phyloP scores from a whole-genome alignment of 1,139 yeast species.

The Insectozyma bohioensis region DNA sequence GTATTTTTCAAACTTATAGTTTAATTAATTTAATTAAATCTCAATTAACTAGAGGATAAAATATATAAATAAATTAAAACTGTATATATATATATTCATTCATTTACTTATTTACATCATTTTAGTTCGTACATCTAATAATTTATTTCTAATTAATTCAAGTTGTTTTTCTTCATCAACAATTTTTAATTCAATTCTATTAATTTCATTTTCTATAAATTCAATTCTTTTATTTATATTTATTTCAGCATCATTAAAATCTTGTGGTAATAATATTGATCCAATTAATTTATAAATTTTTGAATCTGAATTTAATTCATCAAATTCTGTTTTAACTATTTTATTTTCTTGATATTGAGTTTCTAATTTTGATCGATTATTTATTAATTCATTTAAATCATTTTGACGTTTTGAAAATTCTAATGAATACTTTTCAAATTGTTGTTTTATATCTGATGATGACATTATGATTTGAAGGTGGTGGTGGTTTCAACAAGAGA shows the following conservation, averaged over 20 bases:
- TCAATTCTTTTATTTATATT: conserved; percentile 89
- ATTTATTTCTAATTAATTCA: conserved; percentile 48
- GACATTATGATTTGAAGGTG: neutral
- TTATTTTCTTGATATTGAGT: conserved; percentile 88
- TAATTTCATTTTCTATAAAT: conserved; percentile 76
- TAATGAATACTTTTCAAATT: conserved; percentile 42
- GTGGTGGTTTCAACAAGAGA: too few species aligned
- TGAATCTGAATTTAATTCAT: conserved; percentile 53
- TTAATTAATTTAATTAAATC: conserved; percentile 68
- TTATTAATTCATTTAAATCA: conserved; percentile 45
- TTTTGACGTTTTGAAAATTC: conserved; percentile 38
- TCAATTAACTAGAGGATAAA: conserved; percentile 65
- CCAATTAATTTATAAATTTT: conserved; percentile 89
- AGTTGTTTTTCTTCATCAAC: conserved; percentile 49
- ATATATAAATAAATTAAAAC: conserved; percentile 5
- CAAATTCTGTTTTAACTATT: conserved; percentile 84
- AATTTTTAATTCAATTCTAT: conserved; percentile 62
- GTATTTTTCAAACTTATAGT: conserved; percentile 66
- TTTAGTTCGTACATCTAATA: conserved; percentile 43
- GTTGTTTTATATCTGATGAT: conserved; percentile 23
- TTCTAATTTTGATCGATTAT: conserved; percentile 68
- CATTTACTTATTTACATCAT: too few species aligned
- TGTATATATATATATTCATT: too few species aligned
- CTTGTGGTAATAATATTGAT: conserved; percentile 89
- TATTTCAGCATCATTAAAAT: conserved; percentile 70